Percentiles rank a stretch among this genome's conserved stretches.
Conservation (phyloP, 163 green algal genomes). For the Chlorella variabilis region DNA sequence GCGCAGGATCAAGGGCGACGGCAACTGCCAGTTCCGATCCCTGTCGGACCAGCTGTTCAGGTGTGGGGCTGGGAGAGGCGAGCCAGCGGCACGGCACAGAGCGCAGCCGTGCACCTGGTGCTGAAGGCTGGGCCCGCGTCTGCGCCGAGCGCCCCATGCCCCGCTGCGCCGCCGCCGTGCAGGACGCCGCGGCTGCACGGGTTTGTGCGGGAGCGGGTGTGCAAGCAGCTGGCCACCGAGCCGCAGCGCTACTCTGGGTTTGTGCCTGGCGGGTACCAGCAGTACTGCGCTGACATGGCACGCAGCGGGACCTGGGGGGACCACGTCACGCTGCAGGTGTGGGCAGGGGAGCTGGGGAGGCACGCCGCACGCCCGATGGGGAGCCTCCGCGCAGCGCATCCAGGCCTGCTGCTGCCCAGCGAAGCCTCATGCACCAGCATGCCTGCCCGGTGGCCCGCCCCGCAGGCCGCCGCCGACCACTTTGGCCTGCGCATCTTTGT, state of each 20-base stretch:
- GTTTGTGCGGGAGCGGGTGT: constrained; percentile 62
- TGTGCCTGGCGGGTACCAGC: constrained; percentile 51
- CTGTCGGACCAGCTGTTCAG: constrained; percentile 83
- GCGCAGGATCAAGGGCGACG: constrained; percentile 63
- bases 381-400: no score
- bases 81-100: no score
- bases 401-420: no score
- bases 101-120: no score
- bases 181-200: constrained; percentile 49
- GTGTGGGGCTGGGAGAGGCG: not conserved
- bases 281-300: constrained; percentile 62
- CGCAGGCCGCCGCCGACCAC: constrained; percentile 67
- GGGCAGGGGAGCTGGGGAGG: no score
- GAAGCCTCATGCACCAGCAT: no score
- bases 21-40: constrained; percentile 78
- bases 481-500: constrained; percentile 69
- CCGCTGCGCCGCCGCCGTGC: not conserved
- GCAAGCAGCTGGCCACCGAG: constrained; percentile 57
- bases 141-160: no score
- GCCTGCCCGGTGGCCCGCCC: not conserved
- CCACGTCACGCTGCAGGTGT: constrained; percentile 77
- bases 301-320: constrained; percentile 74
- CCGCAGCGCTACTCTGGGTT: constrained; percentile 60
- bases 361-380: no score
- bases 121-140: no score